phyloP scores from a whole-genome alignment of 225 moss, liverwort and hornwort genomes.

The Physcomitrium patens region DNA sequence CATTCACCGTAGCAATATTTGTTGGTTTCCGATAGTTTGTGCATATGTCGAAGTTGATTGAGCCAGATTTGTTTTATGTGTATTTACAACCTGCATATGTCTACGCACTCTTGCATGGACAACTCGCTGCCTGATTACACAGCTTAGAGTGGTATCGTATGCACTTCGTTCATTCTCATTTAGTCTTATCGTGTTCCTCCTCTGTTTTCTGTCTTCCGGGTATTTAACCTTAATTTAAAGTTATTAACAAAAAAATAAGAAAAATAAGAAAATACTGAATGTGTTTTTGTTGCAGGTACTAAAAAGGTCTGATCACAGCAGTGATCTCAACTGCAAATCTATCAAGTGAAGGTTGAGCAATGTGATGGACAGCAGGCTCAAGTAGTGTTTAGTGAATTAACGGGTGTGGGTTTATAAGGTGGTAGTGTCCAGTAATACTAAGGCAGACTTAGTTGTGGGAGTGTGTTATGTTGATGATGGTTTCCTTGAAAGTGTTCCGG shows the following conservation, averaged over 20 bases:
- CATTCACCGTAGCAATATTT: neutral
- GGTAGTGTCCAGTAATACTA: neutral
- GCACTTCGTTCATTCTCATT: neutral
- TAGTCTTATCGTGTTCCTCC: neutral
- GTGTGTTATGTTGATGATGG: neutral
- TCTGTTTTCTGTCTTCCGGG: neutral
- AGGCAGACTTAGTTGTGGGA: neutral
- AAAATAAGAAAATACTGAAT: too few species aligned
- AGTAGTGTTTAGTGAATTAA: constrained; percentile 6
- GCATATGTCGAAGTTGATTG: neutral
- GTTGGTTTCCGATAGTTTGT: neutral
- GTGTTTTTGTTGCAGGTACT: constrained; percentile 16
- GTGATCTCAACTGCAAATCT: constrained; percentile 8
- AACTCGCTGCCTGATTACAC: neutral
- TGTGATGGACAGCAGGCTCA: constrained; percentile 6
- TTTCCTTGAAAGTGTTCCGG: neutral
- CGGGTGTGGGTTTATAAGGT: neutral
- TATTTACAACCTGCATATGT: neutral
- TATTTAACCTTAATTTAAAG: neutral
- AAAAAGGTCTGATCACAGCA: neutral
- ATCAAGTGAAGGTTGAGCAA: neutral
- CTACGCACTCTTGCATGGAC: neutral
- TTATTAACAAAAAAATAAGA: neutral
- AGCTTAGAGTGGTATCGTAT: neutral
- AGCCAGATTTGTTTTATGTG: neutral